phyloP scores from a whole-genome alignment of 2,329 filamentous ascomycete species.

The Fusarium luffae region DNA sequence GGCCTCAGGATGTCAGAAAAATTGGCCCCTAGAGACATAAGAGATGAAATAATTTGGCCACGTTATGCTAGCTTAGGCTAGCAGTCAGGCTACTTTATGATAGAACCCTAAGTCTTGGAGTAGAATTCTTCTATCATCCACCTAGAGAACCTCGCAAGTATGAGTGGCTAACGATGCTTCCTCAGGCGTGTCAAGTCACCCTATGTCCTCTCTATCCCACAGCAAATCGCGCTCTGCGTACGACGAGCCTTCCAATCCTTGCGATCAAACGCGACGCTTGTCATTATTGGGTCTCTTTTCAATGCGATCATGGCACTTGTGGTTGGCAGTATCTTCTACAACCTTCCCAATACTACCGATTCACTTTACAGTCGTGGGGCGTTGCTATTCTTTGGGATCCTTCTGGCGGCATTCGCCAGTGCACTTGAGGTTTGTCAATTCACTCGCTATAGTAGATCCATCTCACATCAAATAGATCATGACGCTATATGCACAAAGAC shows the following conservation, averaged over 20 bases:
- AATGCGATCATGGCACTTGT: slow-evolving; percentile 62
- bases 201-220: not conserved
- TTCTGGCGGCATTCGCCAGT: slow-evolving; percentile 61
- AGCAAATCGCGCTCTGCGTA: not conserved
- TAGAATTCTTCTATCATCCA: too few relatives aligned
- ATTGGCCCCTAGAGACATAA: too few relatives aligned
- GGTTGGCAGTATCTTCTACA: slow-evolving; percentile 63
- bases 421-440: slow-evolving; percentile 42
- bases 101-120: too few relatives aligned
- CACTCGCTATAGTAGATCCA: accelerated
- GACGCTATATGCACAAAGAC: slow-evolving; percentile 45
- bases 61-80: too few relatives aligned
- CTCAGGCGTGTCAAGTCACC: not conserved
- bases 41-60: too few relatives aligned
- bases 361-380: slow-evolving; percentile 60
- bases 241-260: not conserved
- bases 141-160: too few relatives aligned
- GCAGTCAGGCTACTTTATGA: too few relatives aligned
- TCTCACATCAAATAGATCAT: not conserved
- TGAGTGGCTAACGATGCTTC: accelerated
- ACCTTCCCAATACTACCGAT: slow-evolving; percentile 54
- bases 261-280: not conserved
- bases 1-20: too few relatives aligned
- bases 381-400: slow-evolving; percentile 61
- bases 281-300: slow-evolving; percentile 39